Percentiles rank a stretch among this genome's conserved stretches.
These are phyloP conservation scores for Anisogramma anomala DNA, from an alignment of 2,329 filamentous ascomycete genomes.

Conservation along the genomic window DNA sequence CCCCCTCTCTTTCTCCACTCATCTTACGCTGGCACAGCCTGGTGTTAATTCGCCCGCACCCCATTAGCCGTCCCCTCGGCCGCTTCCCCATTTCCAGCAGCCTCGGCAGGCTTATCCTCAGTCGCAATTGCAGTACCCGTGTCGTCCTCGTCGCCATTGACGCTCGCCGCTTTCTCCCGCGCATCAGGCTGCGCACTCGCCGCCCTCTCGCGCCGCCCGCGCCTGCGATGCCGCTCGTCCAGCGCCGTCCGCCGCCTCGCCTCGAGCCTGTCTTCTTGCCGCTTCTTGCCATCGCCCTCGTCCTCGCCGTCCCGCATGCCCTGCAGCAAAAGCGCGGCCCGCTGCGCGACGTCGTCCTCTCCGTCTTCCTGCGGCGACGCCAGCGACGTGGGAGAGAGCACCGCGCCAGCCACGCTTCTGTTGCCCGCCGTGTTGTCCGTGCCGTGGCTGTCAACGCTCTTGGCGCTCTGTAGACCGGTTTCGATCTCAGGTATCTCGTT, in stretches of 20 bases:
- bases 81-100: background rate
- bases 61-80: constrained; percentile 1
- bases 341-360: constrained; percentile 69
- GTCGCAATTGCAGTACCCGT: background rate
- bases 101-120: background rate
- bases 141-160: constrained; percentile 1
- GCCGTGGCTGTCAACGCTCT: constrained; percentile 25
- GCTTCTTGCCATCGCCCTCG: constrained; percentile 40
- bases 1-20: background rate
- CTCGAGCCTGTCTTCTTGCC: constrained; percentile 30
- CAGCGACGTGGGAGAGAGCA: constrained; percentile 16
- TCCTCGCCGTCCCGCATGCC: constrained; percentile 62
- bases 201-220: constrained; percentile 54
- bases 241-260: constrained; percentile 61
- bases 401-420: constrained; percentile 34
- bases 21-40: background rate
- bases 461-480: constrained; percentile 21
- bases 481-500: constrained; percentile 50
- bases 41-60: constrained; percentile 3
- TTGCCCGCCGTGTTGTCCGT: constrained; percentile 38
- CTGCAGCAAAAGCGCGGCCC: constrained; percentile 72
- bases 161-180: constrained; percentile 33
- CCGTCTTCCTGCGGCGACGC: constrained; percentile 32
- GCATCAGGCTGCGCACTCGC: constrained; percentile 20
- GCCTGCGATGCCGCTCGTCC: constrained; percentile 58